phyloP scores from a whole-genome alignment of 805 yeast genomes.

The Myxozyma kluyveri region DNA sequence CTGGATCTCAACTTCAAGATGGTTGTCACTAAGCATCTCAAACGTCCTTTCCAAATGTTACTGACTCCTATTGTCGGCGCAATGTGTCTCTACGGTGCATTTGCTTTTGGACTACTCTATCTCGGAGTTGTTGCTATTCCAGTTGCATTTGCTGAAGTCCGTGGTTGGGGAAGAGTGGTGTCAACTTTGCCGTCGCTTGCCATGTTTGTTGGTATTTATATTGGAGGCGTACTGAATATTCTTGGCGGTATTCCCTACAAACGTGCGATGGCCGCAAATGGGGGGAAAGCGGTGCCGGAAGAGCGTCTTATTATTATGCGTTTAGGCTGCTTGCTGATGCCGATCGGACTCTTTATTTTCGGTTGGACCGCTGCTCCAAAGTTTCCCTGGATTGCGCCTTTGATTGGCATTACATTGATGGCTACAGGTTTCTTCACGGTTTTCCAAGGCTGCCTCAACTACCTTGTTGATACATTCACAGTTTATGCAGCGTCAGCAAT shows the following conservation, averaged over 20 bases:
- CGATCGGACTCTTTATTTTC: conserved; percentile 63
- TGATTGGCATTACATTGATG: conserved; percentile 55
- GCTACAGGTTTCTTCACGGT: conserved; percentile 42
- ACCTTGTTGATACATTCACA: conserved; percentile 45
- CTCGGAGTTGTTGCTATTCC: conserved; percentile 45
- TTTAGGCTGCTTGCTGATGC: conserved; percentile 51
- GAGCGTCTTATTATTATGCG: conserved; percentile 40
- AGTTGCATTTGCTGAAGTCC: conserved; percentile 35
- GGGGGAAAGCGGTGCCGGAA: conserved; percentile 23
- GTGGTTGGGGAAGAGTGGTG: conserved; percentile 16
- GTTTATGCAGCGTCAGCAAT: conserved; percentile 66
- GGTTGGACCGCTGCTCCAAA: conserved; percentile 67
- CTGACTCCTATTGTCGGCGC: conserved; percentile 48
- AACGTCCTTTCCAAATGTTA: conserved; percentile 77
- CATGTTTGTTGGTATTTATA: conserved; percentile 37
- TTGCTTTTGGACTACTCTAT: conserved; percentile 47
- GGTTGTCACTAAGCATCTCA: conserved; percentile 65
- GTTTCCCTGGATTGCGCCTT: conserved; percentile 62
- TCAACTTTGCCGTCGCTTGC: conserved; percentile 30
- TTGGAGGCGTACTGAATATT: conserved; percentile 34
- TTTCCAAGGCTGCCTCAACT: conserved; percentile 45
- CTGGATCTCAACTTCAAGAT: conserved; percentile 67
- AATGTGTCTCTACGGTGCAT: conserved; percentile 46
- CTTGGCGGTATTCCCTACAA: conserved; percentile 13
- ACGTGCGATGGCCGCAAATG: conserved; percentile 7